phyloP scores from a whole-genome alignment of 1,139 yeast genomes.

The Geotrichum candidum region DNA sequence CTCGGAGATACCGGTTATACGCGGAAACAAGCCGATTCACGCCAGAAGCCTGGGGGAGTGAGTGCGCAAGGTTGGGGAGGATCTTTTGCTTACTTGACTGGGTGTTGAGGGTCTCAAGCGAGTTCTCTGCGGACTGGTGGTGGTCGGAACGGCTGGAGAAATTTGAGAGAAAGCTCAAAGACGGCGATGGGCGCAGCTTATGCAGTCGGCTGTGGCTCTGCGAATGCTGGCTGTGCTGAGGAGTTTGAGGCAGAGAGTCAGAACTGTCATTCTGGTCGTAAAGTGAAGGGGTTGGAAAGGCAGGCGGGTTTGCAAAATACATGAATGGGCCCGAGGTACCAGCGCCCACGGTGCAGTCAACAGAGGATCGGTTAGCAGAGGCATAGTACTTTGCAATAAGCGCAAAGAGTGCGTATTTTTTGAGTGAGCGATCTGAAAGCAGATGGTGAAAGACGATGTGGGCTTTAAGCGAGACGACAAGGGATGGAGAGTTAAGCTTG shows the following conservation, averaged over 20 bases:
- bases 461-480: conserved; percentile 22
- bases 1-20: conserved; percentile 24
- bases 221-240: not conserved
- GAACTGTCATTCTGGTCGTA: not conserved
- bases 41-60: conserved; percentile 14
- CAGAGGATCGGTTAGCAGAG: conserved; percentile 18
- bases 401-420: conserved; percentile 15
- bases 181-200: not conserved
- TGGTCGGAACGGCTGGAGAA: not conserved
- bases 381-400: conserved; percentile 13
- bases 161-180: not conserved
- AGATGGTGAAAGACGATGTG: conserved; percentile 25
- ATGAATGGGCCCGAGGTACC: not conserved
- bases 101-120: not conserved
- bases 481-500: conserved; percentile 16
- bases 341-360: conserved; percentile 14
- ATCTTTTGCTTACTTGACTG: not conserved
- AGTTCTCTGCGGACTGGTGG: not conserved
- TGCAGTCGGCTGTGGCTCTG: not conserved
- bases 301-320: not conserved
- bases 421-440: conserved; percentile 20
- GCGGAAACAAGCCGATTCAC: conserved; percentile 18
- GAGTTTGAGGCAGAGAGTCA: not conserved
- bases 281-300: not conserved
- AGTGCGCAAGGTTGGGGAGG: conserved; percentile 19